phyloP scores from a whole-genome alignment of 129 eudicot genomes.

The Dittrichia graveolens region DNA sequence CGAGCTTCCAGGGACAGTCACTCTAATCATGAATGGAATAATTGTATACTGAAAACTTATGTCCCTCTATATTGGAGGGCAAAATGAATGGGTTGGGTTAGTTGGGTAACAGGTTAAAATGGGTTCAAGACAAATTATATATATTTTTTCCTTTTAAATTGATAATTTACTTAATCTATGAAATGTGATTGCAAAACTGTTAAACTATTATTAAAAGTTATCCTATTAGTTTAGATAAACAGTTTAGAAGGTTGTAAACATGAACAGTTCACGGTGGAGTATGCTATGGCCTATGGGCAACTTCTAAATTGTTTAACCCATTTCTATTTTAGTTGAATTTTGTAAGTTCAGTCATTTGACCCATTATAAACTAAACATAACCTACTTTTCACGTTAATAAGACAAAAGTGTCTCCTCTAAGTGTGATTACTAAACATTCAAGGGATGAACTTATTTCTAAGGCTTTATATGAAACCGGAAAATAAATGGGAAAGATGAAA shows the following conservation, averaged over 20 bases:
- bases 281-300: background rate
- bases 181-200: background rate
- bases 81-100: background rate
- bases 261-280: too few species aligned
- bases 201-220: background rate
- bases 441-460: constrained; percentile 12
- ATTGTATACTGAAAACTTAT: background rate
- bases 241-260: background rate
- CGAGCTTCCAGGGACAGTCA: background rate
- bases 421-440: background rate
- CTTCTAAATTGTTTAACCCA: background rate
- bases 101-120: background rate
- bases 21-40: background rate
- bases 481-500: background rate
- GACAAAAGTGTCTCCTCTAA: background rate
- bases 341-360: background rate
- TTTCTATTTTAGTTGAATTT: background rate
- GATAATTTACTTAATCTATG: background rate
- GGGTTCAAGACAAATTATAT: background rate
- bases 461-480: background rate
- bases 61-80: background rate
- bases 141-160: background rate
- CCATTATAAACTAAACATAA: background rate
- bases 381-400: background rate
- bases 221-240: background rate